Evolutionary conservation across 495 filamentous ascomycete species (phyloP), one percentile per base, ranked within the genome.

Genomic region (Annulohypoxylon stygium): DNA sequence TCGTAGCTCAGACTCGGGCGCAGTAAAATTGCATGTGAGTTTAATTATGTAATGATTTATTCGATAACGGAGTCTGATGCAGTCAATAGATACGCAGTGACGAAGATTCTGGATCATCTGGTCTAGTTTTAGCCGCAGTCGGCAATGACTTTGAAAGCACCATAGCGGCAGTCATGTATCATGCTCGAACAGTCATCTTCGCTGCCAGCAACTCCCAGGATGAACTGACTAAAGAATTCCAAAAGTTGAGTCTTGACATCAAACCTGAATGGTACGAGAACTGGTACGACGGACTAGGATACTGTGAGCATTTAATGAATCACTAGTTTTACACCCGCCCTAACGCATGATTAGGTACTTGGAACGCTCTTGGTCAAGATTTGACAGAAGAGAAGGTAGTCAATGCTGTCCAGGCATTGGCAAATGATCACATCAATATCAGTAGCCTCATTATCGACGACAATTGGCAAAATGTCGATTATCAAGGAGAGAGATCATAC

Each of bases 401-500:
- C 23, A 78, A 87, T 33, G 93, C 95, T 11, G 83, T 99, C 9
- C 87, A 93, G 68, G 83, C 85, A 0, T 82, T 98, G 51, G 88
- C 91, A 34, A 81, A 89, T 18, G 86, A 92, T 59, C 89, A 89
- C 1, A 92, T 99, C 72, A 88, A 90, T 10, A 87, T 98, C 45
- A 89, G 89, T 3, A 94, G 89, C 69, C 81, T 98, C 1, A 97
- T 97, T 65, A 96, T 98, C 61, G 95, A 98, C 73, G 96, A 99
- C 77, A 97, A 97, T 75, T 99, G 96, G 96, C 96, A 99, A 80
- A 87, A 91, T 18, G 84, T 97, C 33, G 86, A 89, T 75, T 84
- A 85, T 51, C 59, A 71, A 64, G 85, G 82, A 2, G 62, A 81
- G 5, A 71, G 79, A 39, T 81, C 86, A 71, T 84, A 81, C 64